These are phyloP conservation scores for Coniochaeta hoffmannii DNA, from an alignment of 2,329 filamentous ascomycete species.

Conservation along the genomic window DNA sequence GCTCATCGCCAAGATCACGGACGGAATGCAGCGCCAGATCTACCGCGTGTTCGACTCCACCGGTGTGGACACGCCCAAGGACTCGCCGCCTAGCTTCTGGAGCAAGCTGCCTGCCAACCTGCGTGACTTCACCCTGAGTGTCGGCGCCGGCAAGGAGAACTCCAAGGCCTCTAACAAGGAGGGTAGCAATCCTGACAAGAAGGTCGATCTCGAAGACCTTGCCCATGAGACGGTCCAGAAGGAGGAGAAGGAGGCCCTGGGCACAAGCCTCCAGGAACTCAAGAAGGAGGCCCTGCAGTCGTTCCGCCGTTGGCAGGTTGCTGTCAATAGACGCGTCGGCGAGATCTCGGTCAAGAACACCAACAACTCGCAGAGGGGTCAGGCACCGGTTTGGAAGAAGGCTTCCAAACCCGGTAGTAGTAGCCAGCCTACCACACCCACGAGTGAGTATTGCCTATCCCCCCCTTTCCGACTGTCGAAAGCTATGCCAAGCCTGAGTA, in stretches of 20 bases:
- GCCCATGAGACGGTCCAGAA: constrained; percentile 15
- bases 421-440: constrained; percentile 11
- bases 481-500: neutral
- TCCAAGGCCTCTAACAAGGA: constrained; percentile 1
- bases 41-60: constrained; percentile 42
- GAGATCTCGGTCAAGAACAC: constrained; percentile 51
- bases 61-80: constrained; percentile 16
- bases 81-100: constrained; percentile 20
- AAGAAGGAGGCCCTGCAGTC: constrained; percentile 62
- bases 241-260: constrained; percentile 22
- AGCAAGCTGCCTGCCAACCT: constrained; percentile 24
- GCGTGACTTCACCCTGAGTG: constrained; percentile 13
- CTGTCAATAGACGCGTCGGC: constrained; percentile 61
- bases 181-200: neutral
- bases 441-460: constrained; percentile 5
- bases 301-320: constrained; percentile 75
- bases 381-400: constrained; percentile 17
- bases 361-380: constrained; percentile 17
- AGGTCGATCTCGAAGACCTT: neutral
- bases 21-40: constrained; percentile 47
- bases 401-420: constrained; percentile 7
- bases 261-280: constrained; percentile 42
- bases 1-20: constrained; percentile 44
- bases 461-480: neutral
- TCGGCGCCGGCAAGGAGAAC: constrained; percentile 4